Base-by-base conservation (phyloP, 352 stramenopile species). In the Pythium brachiatum region DNA sequence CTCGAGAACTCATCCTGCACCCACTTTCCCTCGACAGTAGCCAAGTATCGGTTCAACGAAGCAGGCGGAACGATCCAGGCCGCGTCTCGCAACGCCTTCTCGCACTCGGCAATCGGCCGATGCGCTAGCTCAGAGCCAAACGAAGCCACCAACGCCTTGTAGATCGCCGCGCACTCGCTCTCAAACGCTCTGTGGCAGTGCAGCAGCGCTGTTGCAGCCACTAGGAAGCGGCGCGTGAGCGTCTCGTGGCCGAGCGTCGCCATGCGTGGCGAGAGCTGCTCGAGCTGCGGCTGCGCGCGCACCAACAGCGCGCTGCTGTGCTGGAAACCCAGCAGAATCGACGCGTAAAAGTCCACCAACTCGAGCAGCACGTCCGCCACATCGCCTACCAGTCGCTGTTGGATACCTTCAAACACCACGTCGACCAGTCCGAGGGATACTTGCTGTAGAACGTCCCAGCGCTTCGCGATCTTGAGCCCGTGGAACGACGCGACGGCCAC, bases 21-120 rank as follows among this genome's bases (percentile, higher is more conserved):
- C 86, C 86, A 95, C 57, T 94, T 90, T 11, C 86, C 86, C 61
- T 93, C 84, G 36, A 94, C 62, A 7, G 72, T 84, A 11, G 79
- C 68, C 12, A 95, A 46, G 56, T 83, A 85, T 21, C 68, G 57
- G 51, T 80, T 70, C 8, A 83, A 36, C 47, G 69, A 61, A 0
- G 69, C 62, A 7, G 62, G 46, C 7, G 83, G 65, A 0, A 89
- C 62, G 9, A 95, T 69, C 86, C 86, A 95, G 6, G 86, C 79
- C 13, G 70, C 66, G 1, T 83, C 52, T 20, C 84, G 76, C 32
- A 95, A 48, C 2, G 67, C 62, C 7, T 26, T 26, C 55, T 74
- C 67, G 27, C 61, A 69, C 27, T 63, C 59, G 13, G 36, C 62
- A 9, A 65, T 48, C 2, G 67, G 32, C 9, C 46, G 51, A 2